phyloP scores from a whole-genome alignment of 345 rosid genomes.

The Tarenaya hassleriana region DNA sequence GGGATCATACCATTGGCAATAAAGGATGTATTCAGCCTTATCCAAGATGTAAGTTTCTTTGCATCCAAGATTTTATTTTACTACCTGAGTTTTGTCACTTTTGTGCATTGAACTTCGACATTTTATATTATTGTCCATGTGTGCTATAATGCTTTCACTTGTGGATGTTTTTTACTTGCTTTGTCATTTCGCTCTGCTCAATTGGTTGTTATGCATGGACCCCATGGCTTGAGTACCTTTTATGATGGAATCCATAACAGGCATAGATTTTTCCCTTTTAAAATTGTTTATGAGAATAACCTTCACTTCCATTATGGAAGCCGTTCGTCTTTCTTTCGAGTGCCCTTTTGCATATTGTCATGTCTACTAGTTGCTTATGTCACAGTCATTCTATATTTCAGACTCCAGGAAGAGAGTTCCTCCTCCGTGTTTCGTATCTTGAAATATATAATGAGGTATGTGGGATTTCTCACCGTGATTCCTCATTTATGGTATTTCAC shows the following conservation, averaged over 20 bases:
- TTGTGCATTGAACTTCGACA: too few relatives aligned
- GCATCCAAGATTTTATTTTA: neutral
- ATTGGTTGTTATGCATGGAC: neutral
- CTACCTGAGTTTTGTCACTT: neutral
- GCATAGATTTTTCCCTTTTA: too few relatives aligned
- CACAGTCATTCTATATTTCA: constrained; percentile 34
- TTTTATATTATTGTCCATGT: too few relatives aligned
- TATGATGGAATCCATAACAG: too few relatives aligned
- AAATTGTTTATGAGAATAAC: too few relatives aligned
- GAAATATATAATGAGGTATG: constrained; percentile 98
- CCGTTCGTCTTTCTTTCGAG: neutral
- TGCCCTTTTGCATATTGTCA: neutral
- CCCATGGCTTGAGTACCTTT: too few relatives aligned
- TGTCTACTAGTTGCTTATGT: constrained; percentile 15
- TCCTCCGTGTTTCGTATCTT: constrained; percentile 96
- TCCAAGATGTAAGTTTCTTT: constrained; percentile 80
- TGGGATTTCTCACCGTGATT: constrained; percentile 13
- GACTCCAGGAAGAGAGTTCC: constrained; percentile 99
- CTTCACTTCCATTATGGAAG: too few relatives aligned
- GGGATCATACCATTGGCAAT: constrained; percentile 97
- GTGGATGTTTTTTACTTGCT: neutral
- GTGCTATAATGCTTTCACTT: too few relatives aligned
- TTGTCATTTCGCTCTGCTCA: neutral
- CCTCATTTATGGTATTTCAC: constrained; percentile 8
- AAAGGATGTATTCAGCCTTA: constrained; percentile 94